Evolutionary conservation across 108 stramenopile species (phyloP).

Genomic region (Pseudonitzschia pungens): DNA sequence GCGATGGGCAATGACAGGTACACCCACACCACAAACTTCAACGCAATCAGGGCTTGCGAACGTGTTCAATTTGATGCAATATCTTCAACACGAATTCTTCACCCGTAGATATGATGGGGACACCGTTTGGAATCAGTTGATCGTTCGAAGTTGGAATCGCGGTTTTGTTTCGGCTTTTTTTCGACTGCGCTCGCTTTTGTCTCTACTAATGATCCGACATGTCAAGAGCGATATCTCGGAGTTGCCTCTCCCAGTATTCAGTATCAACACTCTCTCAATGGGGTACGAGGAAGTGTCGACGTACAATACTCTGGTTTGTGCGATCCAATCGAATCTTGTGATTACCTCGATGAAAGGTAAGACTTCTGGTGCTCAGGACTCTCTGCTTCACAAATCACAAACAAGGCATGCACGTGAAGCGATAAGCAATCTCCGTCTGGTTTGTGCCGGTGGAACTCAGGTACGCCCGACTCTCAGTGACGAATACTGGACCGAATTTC

Average conservation of each 20-base stretch:
- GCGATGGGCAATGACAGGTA: slow-evolving; percentile 86
- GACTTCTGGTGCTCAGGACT: slow-evolving; percentile 79
- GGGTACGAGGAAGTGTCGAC: slow-evolving; percentile 55
- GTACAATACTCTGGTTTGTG: slow-evolving; percentile 79
- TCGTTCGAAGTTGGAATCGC: slow-evolving; percentile 53
- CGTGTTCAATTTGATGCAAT: slow-evolving; percentile 57
- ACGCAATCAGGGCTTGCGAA: slow-evolving; percentile 48
- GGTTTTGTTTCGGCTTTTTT: slow-evolving; percentile 63
- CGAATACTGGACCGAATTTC: slow-evolving; percentile 61
- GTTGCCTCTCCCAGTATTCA: slow-evolving; percentile 56
- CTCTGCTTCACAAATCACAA: slow-evolving; percentile 70
- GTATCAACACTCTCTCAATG: slow-evolving; percentile 45
- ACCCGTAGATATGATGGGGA: slow-evolving; percentile 49
- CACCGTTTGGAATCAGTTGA: slow-evolving; percentile 50
- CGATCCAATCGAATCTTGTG: slow-evolving; percentile 62
- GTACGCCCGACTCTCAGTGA: slow-evolving; percentile 52
- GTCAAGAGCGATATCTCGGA: slow-evolving; percentile 71
- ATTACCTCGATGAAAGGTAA: slow-evolving; percentile 79
- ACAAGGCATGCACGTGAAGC: slow-evolving; percentile 57
- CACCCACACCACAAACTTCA: slow-evolving; percentile 71
- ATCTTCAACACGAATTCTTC: slow-evolving; percentile 77
- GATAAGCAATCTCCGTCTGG: slow-evolving; percentile 67
- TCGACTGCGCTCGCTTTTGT: slow-evolving; percentile 54
- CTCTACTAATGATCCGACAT: slow-evolving; percentile 79
- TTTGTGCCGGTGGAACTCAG: slow-evolving; percentile 69